Conservation (phyloP, 352 stramenopile species). For the Phytophthora rubi region DNA sequence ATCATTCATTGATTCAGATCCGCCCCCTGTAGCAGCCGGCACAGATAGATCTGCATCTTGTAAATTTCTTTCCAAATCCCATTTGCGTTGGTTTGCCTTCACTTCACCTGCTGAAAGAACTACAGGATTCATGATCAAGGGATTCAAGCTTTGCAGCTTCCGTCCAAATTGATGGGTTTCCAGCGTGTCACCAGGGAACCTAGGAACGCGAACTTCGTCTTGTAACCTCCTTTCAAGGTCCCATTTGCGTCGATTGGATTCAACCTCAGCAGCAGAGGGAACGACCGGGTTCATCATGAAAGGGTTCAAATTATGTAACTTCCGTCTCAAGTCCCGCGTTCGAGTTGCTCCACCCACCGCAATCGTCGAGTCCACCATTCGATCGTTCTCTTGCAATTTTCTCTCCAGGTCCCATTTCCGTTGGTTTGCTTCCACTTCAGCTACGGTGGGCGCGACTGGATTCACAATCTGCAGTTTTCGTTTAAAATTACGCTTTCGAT, state of each 20-base stretch:
- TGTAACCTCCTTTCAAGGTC: constrained; percentile 28
- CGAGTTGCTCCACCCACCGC: background rate
- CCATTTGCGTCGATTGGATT: constrained; percentile 35
- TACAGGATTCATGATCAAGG: constrained; percentile 18
- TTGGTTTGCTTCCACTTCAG: constrained; percentile 27
- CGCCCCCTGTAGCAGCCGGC: background rate
- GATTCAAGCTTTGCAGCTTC: constrained; percentile 24
- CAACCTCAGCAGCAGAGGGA: constrained; percentile 27
- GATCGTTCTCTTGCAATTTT: constrained; percentile 20
- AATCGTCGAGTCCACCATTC: background rate
- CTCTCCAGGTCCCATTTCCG: constrained; percentile 34
- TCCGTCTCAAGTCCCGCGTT: constrained; percentile 19
- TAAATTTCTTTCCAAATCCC: constrained; percentile 31
- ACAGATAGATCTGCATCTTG: constrained; percentile 23
- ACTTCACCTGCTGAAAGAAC: constrained; percentile 15
- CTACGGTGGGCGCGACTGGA: constrained; percentile 2
- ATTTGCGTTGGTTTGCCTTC: constrained; percentile 29
- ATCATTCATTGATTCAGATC: background rate
- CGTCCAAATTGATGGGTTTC: constrained; percentile 9
- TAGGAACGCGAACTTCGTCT: constrained; percentile 12
- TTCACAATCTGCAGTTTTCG: constrained; percentile 13
- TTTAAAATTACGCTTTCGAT: constrained; percentile 10
- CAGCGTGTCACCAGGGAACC: background rate
- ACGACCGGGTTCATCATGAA: constrained; percentile 15
- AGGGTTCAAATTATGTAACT: constrained; percentile 25